Base-by-base conservation (phyloP, 306 rosid genomes). In the Quercus bicolor region DNA sequence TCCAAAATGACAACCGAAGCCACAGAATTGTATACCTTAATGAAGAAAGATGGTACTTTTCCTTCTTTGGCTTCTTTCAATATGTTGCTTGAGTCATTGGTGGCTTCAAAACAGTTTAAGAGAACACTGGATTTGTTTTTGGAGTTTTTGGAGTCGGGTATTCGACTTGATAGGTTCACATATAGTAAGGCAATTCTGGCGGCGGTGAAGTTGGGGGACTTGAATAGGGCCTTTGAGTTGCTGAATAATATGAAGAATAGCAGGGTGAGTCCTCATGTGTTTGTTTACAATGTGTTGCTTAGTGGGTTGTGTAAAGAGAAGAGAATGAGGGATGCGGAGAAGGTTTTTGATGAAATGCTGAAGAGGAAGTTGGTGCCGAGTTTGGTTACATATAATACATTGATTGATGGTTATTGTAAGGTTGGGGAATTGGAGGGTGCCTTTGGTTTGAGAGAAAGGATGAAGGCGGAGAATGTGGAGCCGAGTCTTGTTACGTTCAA, bases 361-460 rank as follows among this genome's bases (percentile, higher is more conserved):
- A 70, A 79, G 1, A 85, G 76, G 74, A 78, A 80, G 2, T 5
- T 78, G 51, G 70, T 45, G 14, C 93, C 89, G 0, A 91, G 75
- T 87, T 83, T 78, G 78, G 90, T 91, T 33, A 91, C 90, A 1
- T 87, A 84, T 66, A 93, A 93, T 71, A 90, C 92, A 4, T 72
- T 90, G 75, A 86, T 91, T 55, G 89, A 85, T 80, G 98, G 95
- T 56, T 90, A 80, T 59, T 93, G 83, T 80, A 93, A 89, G 82
- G 89, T 40, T 77, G 90, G 93, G 76, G 88, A 87, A 55, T 20
- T 86, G 64, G 93, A 87, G 64, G 82, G 77, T 78, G 97, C 90
- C 61, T 91, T 89, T 75, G 72, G 79, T 51, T 83, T 91, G 85
- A 90, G 76, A 69, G 88, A 80, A 74, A 82, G 85, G 84, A 93